Percentiles rank a stretch among this genome's conserved stretches.
phyloP scores from a whole-genome alignment of 2,329 filamentous ascomycete genomes.

The Magnaporthiopsis incrustans region DNA sequence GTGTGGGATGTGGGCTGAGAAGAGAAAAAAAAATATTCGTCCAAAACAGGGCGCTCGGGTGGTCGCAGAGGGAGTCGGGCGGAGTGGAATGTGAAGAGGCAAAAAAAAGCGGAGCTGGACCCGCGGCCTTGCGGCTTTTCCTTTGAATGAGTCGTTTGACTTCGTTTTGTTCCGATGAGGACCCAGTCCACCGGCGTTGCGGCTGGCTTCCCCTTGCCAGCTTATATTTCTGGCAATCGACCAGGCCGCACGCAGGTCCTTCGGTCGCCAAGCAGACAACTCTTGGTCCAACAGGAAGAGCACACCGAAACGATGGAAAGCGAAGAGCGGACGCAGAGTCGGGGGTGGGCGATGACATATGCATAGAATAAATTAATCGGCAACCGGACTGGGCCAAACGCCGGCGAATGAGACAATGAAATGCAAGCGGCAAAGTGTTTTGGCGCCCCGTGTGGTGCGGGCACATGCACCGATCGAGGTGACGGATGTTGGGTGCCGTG shows the following conservation, averaged over 20 bases:
- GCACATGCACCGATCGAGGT: not conserved
- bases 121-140: not conserved
- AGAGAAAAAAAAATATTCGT: not conserved
- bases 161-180: not conserved
- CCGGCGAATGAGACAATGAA: not conserved
- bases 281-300: not conserved
- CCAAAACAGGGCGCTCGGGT: not conserved
- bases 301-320: not conserved
- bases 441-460: not conserved
- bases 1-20: not conserved
- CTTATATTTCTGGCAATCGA: not conserved
- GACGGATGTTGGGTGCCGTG: not conserved
- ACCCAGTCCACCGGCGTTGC: not conserved
- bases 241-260: not conserved
- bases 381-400: not conserved
- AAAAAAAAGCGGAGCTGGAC: not conserved
- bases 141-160: slow-evolving; percentile 1
- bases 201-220: not conserved
- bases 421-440: not conserved
- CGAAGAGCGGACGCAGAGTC: not conserved
- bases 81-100: not conserved
- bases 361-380: not conserved
- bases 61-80: not conserved
- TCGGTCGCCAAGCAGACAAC: too few species aligned
- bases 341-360: not conserved